Base-by-base conservation (phyloP, 2,329 filamentous ascomycete species). In the Didymella pinodella region DNA sequence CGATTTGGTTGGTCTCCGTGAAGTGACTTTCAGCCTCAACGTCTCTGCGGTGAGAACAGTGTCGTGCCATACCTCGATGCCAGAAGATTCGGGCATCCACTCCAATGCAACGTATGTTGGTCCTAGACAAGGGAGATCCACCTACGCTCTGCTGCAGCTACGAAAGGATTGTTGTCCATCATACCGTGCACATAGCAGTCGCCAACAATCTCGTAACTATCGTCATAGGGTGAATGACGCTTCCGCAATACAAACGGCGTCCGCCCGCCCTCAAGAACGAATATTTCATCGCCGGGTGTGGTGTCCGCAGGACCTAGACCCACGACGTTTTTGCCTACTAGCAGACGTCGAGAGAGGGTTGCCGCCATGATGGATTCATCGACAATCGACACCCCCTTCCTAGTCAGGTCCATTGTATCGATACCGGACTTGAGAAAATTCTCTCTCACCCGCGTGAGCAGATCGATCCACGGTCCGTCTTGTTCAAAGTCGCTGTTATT, bases 1-100 rank as follows among this genome's bases (percentile, higher is more conserved):
- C 32, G 32, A 54, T 59, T 43, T 32, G 56, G 50, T 8, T 32
- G 7, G 41, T 41, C 16, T 28, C 46, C 46, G 56, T 59, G 40
- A 31, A 43, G 28, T 44, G 20, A 36, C 36, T 2, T 40, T 26
- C 46, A 48, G 46, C 46, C 46, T 48, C 46, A 43, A 36, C 32
- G 32, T 36, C 7, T 16, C 16, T 34, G 4, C 4, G 32, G 14
- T 14, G n/a, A 16, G 5, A 36, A 36, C 32, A n/a, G 7, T 16
- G 16, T 18, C 32, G 6, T 18, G 6, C 4, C 32, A 16, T 16
- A 18, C 16, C 32, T 36, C 16, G 32, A 36, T n/a, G 16, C 32
- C 31, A 22, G 28, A 29, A 29, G 7, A 29, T 29, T 10, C 5
- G 29, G 29, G 12, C 29, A 12, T 31, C 29, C 10, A 29, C 28